Conservation (phyloP, 2,329 filamentous ascomycete genomes). For the Stachybotrys chartarum region DNA sequence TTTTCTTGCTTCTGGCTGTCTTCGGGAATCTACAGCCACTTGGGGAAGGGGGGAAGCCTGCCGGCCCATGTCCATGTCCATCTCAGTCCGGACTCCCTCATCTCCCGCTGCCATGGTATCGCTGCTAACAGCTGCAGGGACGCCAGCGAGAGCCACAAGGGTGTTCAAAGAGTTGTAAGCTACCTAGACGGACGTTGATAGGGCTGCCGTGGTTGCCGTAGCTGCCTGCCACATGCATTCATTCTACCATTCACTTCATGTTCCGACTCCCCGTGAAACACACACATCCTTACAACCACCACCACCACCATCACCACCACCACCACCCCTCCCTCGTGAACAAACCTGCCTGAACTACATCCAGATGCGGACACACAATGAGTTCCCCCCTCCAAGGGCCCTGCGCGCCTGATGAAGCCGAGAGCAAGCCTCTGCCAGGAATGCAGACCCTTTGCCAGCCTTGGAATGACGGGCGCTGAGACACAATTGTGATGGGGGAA, state of each 20-base stretch:
- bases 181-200: too few relatives aligned
- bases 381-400: background rate
- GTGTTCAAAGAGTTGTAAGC: too few relatives aligned
- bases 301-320: too few relatives aligned
- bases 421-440: background rate
- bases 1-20: background rate
- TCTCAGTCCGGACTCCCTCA: background rate
- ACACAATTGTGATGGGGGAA: background rate
- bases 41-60: background rate
- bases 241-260: too few relatives aligned
- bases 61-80: background rate
- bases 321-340: background rate
- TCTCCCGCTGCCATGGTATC: background rate
- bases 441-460: background rate
- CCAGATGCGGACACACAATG: background rate
- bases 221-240: too few relatives aligned
- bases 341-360: background rate
- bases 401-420: too few relatives aligned
- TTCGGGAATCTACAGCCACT: background rate
- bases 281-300: too few relatives aligned
- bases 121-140: background rate
- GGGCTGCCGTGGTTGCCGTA: too few relatives aligned
- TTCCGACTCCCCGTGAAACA: too few relatives aligned
- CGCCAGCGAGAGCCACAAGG: background rate
- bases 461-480: background rate